phyloP scores from a whole-genome alignment of 208 protist genomes.

The Cochliopodium minus region DNA sequence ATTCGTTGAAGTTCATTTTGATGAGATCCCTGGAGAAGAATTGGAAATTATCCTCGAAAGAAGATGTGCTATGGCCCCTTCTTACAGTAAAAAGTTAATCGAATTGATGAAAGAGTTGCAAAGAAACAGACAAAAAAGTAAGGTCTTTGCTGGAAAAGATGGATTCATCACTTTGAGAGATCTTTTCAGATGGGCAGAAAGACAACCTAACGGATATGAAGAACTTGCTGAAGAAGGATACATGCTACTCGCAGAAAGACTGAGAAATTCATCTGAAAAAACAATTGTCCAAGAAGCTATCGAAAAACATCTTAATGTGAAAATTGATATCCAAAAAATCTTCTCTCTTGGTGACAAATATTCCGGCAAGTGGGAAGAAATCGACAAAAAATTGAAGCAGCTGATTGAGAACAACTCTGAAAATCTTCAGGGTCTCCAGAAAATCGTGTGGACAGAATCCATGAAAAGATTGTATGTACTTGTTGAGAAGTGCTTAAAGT shows the following conservation, averaged over 20 bases:
- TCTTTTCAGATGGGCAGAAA: conserved; percentile 96
- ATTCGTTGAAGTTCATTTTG: conserved; percentile 96
- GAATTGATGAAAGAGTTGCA: conserved; percentile 85
- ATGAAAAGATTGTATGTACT: conserved; percentile 85
- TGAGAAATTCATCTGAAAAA: conserved; percentile 74
- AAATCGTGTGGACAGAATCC: conserved; percentile 82
- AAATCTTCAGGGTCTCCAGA: conserved; percentile 32
- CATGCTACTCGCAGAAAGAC: conserved; percentile 89
- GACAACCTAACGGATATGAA: conserved; percentile 60
- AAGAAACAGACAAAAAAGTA: conserved; percentile 42
- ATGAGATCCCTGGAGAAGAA: conserved; percentile 93
- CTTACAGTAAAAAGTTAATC: conserved; percentile 75
- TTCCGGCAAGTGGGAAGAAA: no score
- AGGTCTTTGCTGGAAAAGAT: conserved; percentile 92
- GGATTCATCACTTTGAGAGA: conserved; percentile 98
- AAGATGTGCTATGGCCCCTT: conserved; percentile 73
- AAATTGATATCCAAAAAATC: conserved; percentile 44
- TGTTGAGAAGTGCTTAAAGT: conserved; percentile 70
- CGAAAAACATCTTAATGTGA: conserved; percentile 27
- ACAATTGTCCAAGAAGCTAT: conserved; percentile 69
- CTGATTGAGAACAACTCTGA: conserved; percentile 18
- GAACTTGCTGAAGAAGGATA: conserved; percentile 88
- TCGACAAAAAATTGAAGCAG: neutral
- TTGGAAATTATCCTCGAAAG: conserved; percentile 81
- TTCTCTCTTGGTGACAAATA: conserved; percentile 47